phyloP scores from a whole-genome alignment of 225 moss, liverwort and hornwort genomes.

The Antitrichia curtipendula region DNA sequence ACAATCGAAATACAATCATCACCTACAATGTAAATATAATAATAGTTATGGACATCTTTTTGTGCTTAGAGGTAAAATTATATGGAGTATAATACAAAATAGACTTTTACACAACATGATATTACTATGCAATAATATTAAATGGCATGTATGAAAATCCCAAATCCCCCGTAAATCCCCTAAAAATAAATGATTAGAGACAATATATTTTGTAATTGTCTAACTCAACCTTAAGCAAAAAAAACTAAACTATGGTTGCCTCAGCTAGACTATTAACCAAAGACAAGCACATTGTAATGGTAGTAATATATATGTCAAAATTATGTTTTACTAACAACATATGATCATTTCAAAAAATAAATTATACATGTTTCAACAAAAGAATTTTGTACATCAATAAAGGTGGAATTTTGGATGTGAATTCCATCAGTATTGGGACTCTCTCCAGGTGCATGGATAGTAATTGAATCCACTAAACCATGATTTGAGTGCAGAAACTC shows the following conservation, averaged over 20 bases:
- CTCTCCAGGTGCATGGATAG: background rate
- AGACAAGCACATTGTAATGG: background rate
- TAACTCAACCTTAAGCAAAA: background rate
- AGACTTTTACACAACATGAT: no score
- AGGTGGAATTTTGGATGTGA: background rate
- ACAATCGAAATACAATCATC: background rate
- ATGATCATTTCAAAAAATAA: background rate
- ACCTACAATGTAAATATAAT: background rate
- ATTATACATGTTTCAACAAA: background rate
- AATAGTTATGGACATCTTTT: background rate
- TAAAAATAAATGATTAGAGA: background rate
- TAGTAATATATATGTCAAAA: background rate
- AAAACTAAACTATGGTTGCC: fast-evolving
- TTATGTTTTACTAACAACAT: no score
- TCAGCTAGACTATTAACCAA: background rate
- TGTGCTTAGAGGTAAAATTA: background rate
- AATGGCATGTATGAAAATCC: background rate
- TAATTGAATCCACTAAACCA: background rate
- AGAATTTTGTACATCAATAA: background rate
- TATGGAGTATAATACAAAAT: no score
- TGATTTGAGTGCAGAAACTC: background rate
- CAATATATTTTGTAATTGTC: background rate
- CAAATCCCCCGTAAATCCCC: background rate
- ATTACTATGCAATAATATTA: background rate
- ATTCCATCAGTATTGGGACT: background rate